Percentiles rank a stretch among this genome's conserved stretches.
phyloP scores from a whole-genome alignment of 148 eudicot species.

The Arbutus unedo region DNA sequence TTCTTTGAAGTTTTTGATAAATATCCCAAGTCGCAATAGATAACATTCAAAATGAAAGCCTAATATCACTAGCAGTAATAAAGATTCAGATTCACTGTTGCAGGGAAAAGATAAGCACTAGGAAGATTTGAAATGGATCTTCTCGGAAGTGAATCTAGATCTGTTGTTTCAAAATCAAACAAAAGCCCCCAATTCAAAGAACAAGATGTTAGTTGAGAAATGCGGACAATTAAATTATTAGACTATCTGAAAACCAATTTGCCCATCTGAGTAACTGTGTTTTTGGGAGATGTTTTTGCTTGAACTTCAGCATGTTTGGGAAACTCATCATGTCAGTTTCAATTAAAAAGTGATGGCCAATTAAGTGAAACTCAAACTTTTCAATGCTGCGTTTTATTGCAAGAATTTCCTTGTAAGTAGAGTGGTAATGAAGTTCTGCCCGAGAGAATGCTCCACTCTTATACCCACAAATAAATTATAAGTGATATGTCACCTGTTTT shows the following conservation, averaged over 20 bases:
- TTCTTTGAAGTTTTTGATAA: background rate
- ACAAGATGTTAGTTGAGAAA: background rate
- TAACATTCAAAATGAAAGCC: background rate
- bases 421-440: no score
- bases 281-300: no score
- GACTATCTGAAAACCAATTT: no score
- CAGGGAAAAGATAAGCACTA: background rate
- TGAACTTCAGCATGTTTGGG: no score
- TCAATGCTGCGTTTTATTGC: no score
- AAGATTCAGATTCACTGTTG: background rate
- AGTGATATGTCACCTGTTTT: slow-evolving; percentile 13
- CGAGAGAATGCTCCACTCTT: no score
- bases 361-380: no score
- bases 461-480: no score
- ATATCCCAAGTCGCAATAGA: background rate
- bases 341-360: no score
- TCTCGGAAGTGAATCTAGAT: background rate
- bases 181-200: background rate
- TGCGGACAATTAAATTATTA: background rate
- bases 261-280: no score
- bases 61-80: background rate
- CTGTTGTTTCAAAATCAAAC: background rate
- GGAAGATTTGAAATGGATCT: background rate
- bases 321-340: no score
- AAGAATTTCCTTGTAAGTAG: no score